Base-by-base conservation (phyloP, 2,329 filamentous ascomycete species). In the Ophiostoma sp. region DNA sequence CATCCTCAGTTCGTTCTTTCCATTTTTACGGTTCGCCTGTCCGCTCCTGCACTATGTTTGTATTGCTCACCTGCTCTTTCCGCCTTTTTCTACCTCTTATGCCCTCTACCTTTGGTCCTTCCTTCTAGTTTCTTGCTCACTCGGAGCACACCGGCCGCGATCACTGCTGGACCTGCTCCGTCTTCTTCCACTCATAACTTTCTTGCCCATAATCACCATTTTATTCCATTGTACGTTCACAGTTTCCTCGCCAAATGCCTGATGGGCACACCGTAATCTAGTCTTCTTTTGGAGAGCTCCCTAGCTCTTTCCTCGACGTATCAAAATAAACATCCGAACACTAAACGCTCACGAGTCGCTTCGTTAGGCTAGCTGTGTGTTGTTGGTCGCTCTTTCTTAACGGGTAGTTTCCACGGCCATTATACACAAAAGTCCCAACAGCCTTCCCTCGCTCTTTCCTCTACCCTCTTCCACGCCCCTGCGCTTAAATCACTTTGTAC, bases 1-100 rank as follows among this genome's bases (percentile, higher is more conserved):
- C 25, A 19, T 64, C 19, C 31, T 50, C 42, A 8, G 17, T 50
- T 64, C 55, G 42, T 71, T 71, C 70, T 39, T 71, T 71, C 57
- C 61, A 28, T 15, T 64, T 64, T 52, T 39, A 11, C 63, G 57
- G 57, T 71, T 63, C 57, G 25, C 52, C 36, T 63, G n/a, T 61
- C 61, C 36, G n/a, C 36, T 59, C 31, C n/a, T 57, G 22, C 69
- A 31, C 22, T 33, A 25, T 17, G 28, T 42, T 42, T 63, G 19
- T 59, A 59, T 59, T 33, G 28, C 28, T 33, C 55, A 19, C 15
- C 55, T 59, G 15, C 28, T 17, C 55, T 19, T 33, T 59, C 28
- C 59, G 25, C 3, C 2, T 64, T 42, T 64, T 42, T 42, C 59
- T 25, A 22, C 59, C n/a, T 42, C 33, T 42, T 22, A 42, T 36